Evolutionary conservation across 495 filamentous ascomycete species (phyloP).

Genomic region (Zalerion maritima): DNA sequence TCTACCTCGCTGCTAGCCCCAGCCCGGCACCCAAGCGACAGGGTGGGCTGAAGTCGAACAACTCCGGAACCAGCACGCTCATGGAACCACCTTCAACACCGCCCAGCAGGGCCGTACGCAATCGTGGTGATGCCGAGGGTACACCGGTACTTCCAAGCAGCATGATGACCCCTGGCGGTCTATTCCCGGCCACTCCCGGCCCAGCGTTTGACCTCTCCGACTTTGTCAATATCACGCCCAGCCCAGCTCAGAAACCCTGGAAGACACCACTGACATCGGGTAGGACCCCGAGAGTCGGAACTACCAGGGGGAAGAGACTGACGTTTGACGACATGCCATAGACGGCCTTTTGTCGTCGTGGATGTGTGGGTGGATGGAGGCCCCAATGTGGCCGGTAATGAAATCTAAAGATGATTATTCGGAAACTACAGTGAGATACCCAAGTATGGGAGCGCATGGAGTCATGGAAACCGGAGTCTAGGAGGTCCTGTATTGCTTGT

Average conservation of each 20-base stretch:
- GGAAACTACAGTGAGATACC: no score
- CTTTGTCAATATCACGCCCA: conserved; percentile 93
- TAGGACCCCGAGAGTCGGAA: conserved; percentile 15
- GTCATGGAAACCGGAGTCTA: no score
- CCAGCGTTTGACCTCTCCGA: conserved; percentile 86
- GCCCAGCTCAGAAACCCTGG: conserved; percentile 78
- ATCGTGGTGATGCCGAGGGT: conserved; percentile 40
- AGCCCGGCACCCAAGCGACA: conserved; percentile 49
- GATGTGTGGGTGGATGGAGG: no score
- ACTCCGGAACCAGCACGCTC: conserved; percentile 7
- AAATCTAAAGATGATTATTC: no score
- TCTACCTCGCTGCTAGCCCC: conserved; percentile 87
- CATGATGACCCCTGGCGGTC: conserved; percentile 70
- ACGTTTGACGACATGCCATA: conserved; percentile 39
- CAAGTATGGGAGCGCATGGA: no score
- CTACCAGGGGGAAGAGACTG: conserved; percentile 25
- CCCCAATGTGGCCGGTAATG: no score
- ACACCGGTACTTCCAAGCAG: conserved; percentile 79
- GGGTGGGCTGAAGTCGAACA: not conserved
- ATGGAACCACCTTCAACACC: conserved; percentile 77
- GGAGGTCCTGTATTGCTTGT: no score
- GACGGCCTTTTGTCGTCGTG: no score
- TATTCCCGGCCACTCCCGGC: conserved; percentile 46
- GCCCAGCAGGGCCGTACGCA: conserved; percentile 65
- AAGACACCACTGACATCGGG: conserved; percentile 42